Evolutionary conservation across 129 eudicot genomes (phyloP).

Genomic region (Arctium lappa): DNA sequence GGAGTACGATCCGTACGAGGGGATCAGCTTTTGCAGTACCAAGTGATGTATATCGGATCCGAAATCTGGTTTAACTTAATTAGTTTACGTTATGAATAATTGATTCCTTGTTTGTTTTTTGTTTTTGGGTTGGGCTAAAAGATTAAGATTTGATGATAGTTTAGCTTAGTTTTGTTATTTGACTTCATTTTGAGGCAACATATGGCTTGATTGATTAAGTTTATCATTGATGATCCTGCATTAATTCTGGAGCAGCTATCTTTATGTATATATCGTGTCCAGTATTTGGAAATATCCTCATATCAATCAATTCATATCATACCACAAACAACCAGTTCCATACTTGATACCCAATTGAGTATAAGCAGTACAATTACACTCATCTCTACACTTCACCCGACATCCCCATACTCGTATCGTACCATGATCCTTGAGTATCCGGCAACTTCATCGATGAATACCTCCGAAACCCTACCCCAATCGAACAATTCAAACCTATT

Average conservation of each 20-base stretch:
- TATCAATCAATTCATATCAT: conserved; percentile 33
- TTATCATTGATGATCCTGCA: too few relatives aligned
- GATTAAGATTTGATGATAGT: background rate
- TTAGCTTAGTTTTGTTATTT: background rate
- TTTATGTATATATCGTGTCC: conserved; percentile 40
- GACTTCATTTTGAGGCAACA: background rate
- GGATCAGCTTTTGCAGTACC: conserved; percentile 23
- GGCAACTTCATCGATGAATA: conserved; percentile 35
- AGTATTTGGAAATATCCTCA: conserved; percentile 7
- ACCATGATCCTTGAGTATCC: conserved; percentile 21
- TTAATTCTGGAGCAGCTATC: conserved; percentile 36
- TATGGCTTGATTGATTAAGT: background rate
- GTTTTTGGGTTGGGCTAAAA: background rate
- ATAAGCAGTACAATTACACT: conserved; percentile 46
- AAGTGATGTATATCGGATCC: conserved; percentile 4
- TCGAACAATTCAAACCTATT: conserved; percentile 20
- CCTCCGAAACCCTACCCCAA: conserved; percentile 37
- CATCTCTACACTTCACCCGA: conserved; percentile 19
- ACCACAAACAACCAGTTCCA: conserved; percentile 50
- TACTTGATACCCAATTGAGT: conserved; percentile 1
- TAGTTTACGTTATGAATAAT: background rate
- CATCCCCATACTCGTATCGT: conserved; percentile 32
- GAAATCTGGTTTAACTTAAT: background rate
- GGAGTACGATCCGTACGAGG: conserved; percentile 18
- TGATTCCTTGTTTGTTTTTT: background rate